Base-by-base conservation (phyloP, 768 basidiomycete genomes). In the Paxillus involutus region DNA sequence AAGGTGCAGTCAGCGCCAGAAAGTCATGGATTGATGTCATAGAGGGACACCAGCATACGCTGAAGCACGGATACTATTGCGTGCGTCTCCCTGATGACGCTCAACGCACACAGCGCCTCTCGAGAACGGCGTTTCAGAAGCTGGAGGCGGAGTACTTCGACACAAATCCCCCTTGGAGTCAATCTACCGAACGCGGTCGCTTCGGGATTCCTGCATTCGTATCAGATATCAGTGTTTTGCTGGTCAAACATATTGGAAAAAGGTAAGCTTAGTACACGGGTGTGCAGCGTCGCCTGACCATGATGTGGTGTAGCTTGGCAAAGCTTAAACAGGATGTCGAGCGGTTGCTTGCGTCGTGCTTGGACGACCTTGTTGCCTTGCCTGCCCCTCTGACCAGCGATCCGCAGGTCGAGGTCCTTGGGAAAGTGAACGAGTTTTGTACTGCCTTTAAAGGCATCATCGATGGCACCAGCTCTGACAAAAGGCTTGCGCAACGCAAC, bases 71-170 rank as follows among this genome's bases (percentile, higher is more conserved):
- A 7, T 88, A 87, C 53, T 87, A 82, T 51, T 85, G 83, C 17
- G 83, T 86, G 29, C 83, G 83, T 41, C 80, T 86, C 10, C 83
- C 84, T 0, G 79, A 84, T 47, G 88, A 87, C 58, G 69, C 63
- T 2, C 78, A 85, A 52, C 80, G 88, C 0, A 54, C 61, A 13
- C 58, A 63, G 36, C 63, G 65, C 5, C 63, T 78, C 11, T 66
- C 76, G 1, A 72, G 72, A 14, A 45, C 58, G 0, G 78, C 73
- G 17, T 66, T 74, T 6, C 74, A 80, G 45, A 52, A 49, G 14
- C 61, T 68, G 0, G 80, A 78, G 1, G 52, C 62, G 0, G 53
- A 70, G 0, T 86, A 80, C 58, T 88, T 89, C 61, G 56, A 70
- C 13, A 61, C 56, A 0, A 80, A 71, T 1, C 16, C 65, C 0